phyloP scores from a whole-genome alignment of 78 protist species.

The Trichosphaerium sp. region DNA sequence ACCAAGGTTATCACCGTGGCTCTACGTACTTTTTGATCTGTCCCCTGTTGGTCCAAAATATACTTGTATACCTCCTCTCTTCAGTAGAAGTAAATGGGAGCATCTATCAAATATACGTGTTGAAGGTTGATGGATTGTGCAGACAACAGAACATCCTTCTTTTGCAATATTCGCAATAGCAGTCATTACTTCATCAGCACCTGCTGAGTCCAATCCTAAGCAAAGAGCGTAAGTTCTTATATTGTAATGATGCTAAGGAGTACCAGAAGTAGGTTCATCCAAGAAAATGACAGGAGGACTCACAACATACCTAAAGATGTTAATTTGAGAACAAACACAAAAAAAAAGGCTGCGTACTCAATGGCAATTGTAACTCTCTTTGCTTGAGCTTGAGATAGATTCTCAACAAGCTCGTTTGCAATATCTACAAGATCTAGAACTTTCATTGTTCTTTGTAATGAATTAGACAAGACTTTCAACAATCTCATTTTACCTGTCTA shows the following conservation, averaged over 20 bases:
- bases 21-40: background rate
- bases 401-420: constrained; percentile 27
- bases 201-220: constrained; percentile 40
- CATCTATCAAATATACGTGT: constrained; percentile 31
- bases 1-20: too few species aligned
- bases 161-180: constrained; percentile 30
- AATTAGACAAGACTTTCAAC: background rate
- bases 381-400: constrained; percentile 43
- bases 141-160: constrained; percentile 41
- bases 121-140: constrained; percentile 53
- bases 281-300: constrained; percentile 39
- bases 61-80: constrained; percentile 53
- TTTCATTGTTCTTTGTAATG: background rate
- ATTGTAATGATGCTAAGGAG: too few species aligned
- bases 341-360: too few species aligned
- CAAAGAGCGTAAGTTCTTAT: too few species aligned
- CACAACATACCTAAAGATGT: too few species aligned
- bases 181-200: constrained; percentile 39
- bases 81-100: constrained; percentile 51
- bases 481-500: background rate
- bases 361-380: constrained; percentile 51
- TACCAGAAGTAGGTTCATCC: constrained; percentile 54
- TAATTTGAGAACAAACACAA: too few species aligned
- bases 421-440: constrained; percentile 19
- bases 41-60: constrained; percentile 50